Evolutionary conservation across 306 rosid genomes (phyloP).

Genomic region (Malus sylvestris): DNA sequence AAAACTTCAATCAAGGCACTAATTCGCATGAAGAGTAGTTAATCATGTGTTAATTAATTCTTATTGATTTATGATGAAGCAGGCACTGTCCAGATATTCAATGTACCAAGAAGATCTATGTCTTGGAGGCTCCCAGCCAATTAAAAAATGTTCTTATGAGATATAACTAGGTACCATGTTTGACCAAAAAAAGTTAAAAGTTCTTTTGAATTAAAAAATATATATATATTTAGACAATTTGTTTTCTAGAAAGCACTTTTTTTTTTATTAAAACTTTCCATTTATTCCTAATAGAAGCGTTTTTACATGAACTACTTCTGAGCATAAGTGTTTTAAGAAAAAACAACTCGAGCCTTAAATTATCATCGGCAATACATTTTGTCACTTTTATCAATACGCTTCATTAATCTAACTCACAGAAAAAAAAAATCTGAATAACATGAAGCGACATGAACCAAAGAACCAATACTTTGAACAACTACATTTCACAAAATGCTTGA

Average conservation of each 20-base stretch:
- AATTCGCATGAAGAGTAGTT: constrained; percentile 4
- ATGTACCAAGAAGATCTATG: not conserved
- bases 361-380: no score
- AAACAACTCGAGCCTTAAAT: not conserved
- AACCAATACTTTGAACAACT: not conserved
- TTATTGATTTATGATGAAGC: constrained; percentile 22
- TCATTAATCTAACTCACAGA: no score
- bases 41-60: constrained; percentile 1
- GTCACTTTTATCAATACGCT: no score
- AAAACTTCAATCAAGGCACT: constrained; percentile 37
- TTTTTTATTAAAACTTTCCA: not conserved
- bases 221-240: not conserved
- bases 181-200: not conserved
- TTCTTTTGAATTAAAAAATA: not conserved
- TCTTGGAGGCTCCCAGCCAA: not conserved
- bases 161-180: not conserved
- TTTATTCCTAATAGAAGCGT: not conserved
- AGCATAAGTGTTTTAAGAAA: not conserved
- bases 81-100: constrained; percentile 5
- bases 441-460: not conserved
- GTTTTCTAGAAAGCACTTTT: not conserved
- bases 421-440: not conserved
- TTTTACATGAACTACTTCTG: not conserved
- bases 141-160: not conserved
- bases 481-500: not conserved